Evolutionary conservation across 441 rosid genomes (phyloP).

Genomic region (Aleurites moluccanus): DNA sequence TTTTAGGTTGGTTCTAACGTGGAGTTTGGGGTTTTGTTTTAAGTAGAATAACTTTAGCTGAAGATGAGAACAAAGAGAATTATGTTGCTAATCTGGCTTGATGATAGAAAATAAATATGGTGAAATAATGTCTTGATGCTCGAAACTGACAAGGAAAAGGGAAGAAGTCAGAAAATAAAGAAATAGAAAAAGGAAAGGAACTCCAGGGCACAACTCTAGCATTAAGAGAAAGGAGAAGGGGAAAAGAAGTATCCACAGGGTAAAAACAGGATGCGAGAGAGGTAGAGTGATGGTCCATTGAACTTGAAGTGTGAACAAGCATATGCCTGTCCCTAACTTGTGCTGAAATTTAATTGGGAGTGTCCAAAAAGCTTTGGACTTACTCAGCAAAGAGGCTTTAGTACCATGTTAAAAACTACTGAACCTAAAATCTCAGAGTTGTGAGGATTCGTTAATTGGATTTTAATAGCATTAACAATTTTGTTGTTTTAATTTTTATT

Average conservation of each 20-base stretch:
- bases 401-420: background rate
- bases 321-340: background rate
- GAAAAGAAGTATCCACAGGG: background rate
- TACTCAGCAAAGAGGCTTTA: no score
- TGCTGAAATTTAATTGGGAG: background rate
- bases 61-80: background rate
- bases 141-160: background rate
- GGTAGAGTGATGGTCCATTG: background rate
- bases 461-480: background rate
- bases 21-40: background rate
- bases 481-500: slow-evolving; percentile 1
- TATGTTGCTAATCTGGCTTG: background rate
- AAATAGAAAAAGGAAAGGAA: background rate
- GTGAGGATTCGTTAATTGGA: background rate
- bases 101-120: background rate
- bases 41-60: background rate
- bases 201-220: background rate
- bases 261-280: background rate
- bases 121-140: background rate
- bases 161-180: background rate
- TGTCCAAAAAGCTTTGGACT: no score
- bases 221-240: background rate
- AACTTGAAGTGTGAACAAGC: background rate
- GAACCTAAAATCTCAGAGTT: background rate
- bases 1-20: background rate